Conservation (phyloP, 257 asterid species). For the Salvia miltiorrhiza region DNA sequence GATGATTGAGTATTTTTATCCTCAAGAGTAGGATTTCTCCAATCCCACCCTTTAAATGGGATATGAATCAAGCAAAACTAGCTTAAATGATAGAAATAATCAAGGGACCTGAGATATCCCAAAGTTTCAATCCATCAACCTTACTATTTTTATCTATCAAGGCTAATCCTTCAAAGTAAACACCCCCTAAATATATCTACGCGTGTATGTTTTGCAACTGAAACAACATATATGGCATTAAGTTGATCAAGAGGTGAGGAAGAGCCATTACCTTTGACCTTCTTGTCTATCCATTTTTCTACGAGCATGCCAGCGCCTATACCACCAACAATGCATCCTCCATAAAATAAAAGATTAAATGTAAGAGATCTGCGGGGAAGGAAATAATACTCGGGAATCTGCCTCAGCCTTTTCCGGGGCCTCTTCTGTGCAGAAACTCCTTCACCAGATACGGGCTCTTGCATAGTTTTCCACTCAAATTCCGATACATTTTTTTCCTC, state of each 20-base stretch:
- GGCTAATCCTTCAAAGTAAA: no score
- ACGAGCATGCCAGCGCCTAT: conserved; percentile 82
- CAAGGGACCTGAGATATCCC: no score
- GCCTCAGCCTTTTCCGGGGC: conserved; percentile 51
- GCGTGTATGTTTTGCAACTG: neutral
- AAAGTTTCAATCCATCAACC: no score
- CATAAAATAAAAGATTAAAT: conserved; percentile 43
- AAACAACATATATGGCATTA: neutral
- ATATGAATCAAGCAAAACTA: no score
- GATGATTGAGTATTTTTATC: no score
- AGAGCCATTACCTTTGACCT: conserved; percentile 60
- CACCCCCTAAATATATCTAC: neutral
- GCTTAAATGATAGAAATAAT: no score
- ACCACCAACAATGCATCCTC: conserved; percentile 77
- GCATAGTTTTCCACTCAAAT: conserved; percentile 64
- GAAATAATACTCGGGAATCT: conserved; percentile 78
- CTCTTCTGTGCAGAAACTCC: conserved; percentile 65
- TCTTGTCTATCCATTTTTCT: conserved; percentile 78
- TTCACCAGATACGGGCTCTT: conserved; percentile 33
- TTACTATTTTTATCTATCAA: no score
- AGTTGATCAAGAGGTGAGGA: neutral
- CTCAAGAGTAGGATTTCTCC: no score
- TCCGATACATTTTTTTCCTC: conserved; percentile 53
- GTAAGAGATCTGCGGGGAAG: conserved; percentile 66
- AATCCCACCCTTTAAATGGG: no score